Conservation (phyloP, 305 asterid genomes). For the Solanum hybrid region DNA sequence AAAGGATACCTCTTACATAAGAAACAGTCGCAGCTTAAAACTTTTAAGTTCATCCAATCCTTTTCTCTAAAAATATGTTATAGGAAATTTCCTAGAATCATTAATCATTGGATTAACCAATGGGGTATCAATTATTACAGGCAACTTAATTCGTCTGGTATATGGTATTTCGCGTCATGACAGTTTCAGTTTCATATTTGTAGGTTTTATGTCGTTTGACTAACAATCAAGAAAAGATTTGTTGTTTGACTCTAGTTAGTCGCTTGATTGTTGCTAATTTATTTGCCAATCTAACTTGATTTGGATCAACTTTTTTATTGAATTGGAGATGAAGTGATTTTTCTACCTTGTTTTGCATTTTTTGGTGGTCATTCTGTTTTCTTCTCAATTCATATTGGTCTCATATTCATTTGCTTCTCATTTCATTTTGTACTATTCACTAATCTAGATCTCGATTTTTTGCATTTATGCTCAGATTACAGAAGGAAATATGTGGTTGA, state of each 20-base stretch:
- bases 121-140: background rate
- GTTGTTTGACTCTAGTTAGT: background rate
- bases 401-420: background rate
- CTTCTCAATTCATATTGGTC: background rate
- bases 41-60: background rate
- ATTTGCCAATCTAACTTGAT: background rate
- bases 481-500: slow-evolving; percentile 95
- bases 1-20: background rate
- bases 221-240: background rate
- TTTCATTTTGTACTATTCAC: background rate
- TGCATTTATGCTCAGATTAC: slow-evolving; percentile 46
- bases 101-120: background rate
- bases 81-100: background rate
- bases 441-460: background rate
- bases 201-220: background rate
- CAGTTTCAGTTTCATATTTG: background rate
- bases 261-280: background rate
- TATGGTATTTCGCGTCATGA: background rate
- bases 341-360: background rate
- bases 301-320: background rate
- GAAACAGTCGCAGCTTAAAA: background rate
- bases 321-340: background rate
- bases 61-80: background rate
- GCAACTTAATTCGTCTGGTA: background rate
- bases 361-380: background rate